Evolutionary conservation across 2,329 filamentous ascomycete genomes (phyloP).

Genomic region (Diaporthe capsici): DNA sequence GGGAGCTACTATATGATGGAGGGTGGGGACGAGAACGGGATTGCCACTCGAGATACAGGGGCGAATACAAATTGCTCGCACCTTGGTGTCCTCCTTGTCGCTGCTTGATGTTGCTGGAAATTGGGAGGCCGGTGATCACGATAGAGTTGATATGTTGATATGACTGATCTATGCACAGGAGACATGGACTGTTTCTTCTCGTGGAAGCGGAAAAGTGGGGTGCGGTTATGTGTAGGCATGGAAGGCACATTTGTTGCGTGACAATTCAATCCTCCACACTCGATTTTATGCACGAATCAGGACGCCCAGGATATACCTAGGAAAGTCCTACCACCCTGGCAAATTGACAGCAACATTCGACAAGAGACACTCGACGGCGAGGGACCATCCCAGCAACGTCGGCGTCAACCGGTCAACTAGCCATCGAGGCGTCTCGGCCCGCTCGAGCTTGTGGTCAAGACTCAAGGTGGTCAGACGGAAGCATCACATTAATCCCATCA

Average conservation of each 20-base stretch:
- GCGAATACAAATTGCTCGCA: neutral
- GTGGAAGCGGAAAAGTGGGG: neutral
- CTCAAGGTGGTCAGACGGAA: neutral
- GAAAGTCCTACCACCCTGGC: neutral
- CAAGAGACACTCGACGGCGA: neutral
- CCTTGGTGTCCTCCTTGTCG: neutral
- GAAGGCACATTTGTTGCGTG: too few species aligned
- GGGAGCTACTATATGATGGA: neutral
- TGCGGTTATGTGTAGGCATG: neutral
- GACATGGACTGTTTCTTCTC: neutral
- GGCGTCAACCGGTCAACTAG: conserved; percentile 2
- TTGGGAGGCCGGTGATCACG: neutral
- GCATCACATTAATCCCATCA: too few species aligned
- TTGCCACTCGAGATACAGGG: too few species aligned
- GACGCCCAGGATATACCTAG: neutral
- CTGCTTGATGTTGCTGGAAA: neutral
- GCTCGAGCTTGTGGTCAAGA: neutral
- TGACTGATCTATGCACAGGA: too few species aligned
- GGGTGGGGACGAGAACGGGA: too few species aligned
- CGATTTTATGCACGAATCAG: neutral
- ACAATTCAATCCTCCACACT: neutral
- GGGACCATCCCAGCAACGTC: neutral
- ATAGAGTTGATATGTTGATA: neutral
- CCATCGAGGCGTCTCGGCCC: neutral
- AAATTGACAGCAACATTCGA: neutral